Conservation (phyloP, 2,329 filamentous ascomycete genomes). For the Eutypa lata region DNA sequence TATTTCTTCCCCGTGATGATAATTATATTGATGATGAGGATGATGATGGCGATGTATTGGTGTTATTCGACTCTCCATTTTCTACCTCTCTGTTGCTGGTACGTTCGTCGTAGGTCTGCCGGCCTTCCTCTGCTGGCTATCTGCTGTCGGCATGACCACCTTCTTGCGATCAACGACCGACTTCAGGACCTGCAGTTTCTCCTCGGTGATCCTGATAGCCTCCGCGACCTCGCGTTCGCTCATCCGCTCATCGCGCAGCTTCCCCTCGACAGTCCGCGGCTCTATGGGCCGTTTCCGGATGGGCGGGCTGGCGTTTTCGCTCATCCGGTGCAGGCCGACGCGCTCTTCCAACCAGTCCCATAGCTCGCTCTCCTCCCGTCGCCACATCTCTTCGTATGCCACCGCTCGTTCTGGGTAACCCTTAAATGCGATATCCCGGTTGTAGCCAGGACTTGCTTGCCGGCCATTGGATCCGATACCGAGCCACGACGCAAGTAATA, state of each 20-base stretch:
- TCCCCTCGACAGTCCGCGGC: constrained; percentile 57
- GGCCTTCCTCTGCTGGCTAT: constrained; percentile 1
- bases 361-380: constrained; percentile 78
- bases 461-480: constrained; percentile 52
- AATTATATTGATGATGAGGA: no score
- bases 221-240: constrained; percentile 71
- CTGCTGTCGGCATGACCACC: constrained; percentile 16
- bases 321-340: constrained; percentile 65
- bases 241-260: constrained; percentile 58
- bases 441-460: constrained; percentile 33
- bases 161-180: constrained; percentile 63
- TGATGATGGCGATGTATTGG: no score
- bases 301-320: constrained; percentile 32
- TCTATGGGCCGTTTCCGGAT: constrained; percentile 49
- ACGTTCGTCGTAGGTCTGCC: constrained; percentile 15
- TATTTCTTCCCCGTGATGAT: not conserved
- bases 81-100: constrained; percentile 12
- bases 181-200: constrained; percentile 75
- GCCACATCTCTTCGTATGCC: constrained; percentile 93
- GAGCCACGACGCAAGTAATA: constrained; percentile 74
- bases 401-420: constrained; percentile 64
- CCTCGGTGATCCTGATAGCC: constrained; percentile 81
- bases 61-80: no score
- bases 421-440: constrained; percentile 37
- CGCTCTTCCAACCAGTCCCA: constrained; percentile 94